Conservation (phyloP, 768 basidiomycete species). For the Boletus sp. region DNA sequence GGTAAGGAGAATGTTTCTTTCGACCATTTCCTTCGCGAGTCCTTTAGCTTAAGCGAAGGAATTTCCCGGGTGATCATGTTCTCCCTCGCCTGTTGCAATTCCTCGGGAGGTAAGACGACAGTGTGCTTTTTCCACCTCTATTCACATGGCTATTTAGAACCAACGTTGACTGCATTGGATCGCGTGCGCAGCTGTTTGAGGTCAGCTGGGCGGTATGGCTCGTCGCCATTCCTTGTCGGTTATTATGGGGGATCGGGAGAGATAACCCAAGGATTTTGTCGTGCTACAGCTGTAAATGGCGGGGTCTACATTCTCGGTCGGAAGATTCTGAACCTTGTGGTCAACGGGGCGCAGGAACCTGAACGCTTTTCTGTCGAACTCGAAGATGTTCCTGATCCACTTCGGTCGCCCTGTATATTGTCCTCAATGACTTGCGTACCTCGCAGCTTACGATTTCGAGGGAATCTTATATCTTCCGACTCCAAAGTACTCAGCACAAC, state of each 20-base stretch:
- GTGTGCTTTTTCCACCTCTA: neutral
- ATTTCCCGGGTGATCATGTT: slow-evolving; percentile 64
- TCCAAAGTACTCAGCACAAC: neutral
- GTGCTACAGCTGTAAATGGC: slow-evolving; percentile 79
- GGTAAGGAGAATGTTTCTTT: slow-evolving; percentile 58
- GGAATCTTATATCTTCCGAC: slow-evolving; percentile 16
- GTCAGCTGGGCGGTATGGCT: slow-evolving; percentile 83
- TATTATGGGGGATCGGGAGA: slow-evolving; percentile 95
- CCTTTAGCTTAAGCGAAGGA: slow-evolving; percentile 59
- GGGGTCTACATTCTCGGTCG: slow-evolving; percentile 71
- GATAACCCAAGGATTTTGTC: slow-evolving; percentile 87
- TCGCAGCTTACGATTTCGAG: slow-evolving; percentile 20
- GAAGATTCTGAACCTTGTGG: slow-evolving; percentile 29
- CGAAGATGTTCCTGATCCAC: slow-evolving; percentile 56
- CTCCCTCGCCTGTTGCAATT: slow-evolving; percentile 70
- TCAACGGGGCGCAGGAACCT: slow-evolving; percentile 12
- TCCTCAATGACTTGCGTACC: slow-evolving; percentile 42
- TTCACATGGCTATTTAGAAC: slow-evolving; percentile 44
- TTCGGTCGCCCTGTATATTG: slow-evolving; percentile 55
- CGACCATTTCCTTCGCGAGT: slow-evolving; percentile 55
- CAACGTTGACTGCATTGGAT: slow-evolving; percentile 58
- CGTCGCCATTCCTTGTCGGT: slow-evolving; percentile 85
- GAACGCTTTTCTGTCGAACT: slow-evolving; percentile 45
- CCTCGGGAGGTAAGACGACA: slow-evolving; percentile 47
- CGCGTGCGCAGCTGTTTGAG: slow-evolving; percentile 72